Base-by-base conservation (phyloP, 208 protist species). In the Lotmaria passim region DNA sequence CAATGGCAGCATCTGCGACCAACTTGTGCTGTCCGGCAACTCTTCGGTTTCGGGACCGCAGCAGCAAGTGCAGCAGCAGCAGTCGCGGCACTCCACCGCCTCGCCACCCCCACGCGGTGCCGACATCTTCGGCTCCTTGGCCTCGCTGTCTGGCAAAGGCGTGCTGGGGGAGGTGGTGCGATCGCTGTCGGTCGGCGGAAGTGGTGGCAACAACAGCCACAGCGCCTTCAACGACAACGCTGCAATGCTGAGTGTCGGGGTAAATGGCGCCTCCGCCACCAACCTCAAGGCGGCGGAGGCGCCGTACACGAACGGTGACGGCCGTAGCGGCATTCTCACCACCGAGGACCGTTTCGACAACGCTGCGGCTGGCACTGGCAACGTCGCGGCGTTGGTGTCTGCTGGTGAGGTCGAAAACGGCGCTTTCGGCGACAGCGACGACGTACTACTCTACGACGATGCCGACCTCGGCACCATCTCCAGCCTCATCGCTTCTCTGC, bases 391-490 rank as follows among this genome's bases (percentile, higher is more conserved):
- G n/a, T n/a, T n/a, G n/a, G n/a, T n/a, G n/a, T n/a, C 28, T 33
- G 52, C 19, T 31, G 28, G 14, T 15, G 52, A 31, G 8, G 21
- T 7, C 15, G 34, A 4, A 12, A 21, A 46, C 21, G 17, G n/a
- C 15, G 58, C 11, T 28, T 38, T 26, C 1, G 28, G 10, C 41
- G 55, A 63, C 17, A 23, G 48, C 11, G 56, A 38, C 34, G 46
- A 39, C 46, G 46, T 31, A 7, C 50, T 44, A 21, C 62, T 63
- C 6, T 69, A 75, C 62, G 70, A 76, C 21, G 70, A 76, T 19
- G 62, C 44, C n/a, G 70, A 69, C 11, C 53, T 76, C 21, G 46
- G 70, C 48, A 76, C 62, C 14, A 76, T 76, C 48, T 76, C 70
- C 21, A 70, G 56, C 48, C 63, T 76, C 55, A 62, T 76, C 41